A percentile compares a stretch with the other conserved stretches of the same genome.
Conservation (phyloP, 2,329 filamentous ascomycete genomes). For the Ophiostoma ulmi region DNA sequence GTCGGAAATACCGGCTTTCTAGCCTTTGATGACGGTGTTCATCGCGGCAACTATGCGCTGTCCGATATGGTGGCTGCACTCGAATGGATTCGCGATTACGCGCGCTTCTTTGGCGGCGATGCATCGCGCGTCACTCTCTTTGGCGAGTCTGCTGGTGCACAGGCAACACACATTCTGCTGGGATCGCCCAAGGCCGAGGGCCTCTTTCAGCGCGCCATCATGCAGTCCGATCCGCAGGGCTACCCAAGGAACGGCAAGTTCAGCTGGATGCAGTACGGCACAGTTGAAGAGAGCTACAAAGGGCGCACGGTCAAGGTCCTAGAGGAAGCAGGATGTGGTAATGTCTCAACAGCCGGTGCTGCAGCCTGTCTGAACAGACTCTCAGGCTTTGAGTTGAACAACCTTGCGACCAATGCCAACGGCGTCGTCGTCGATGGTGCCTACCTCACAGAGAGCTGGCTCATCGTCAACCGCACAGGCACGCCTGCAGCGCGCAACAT, state of each 20-base stretch:
- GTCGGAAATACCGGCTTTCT: slow-evolving; percentile 33
- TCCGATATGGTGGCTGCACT: slow-evolving; percentile 39
- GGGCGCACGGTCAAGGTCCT: slow-evolving; percentile 29
- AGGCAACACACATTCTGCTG: slow-evolving; percentile 30
- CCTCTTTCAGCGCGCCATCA: slow-evolving; percentile 33
- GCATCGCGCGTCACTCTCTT: slow-evolving; percentile 37
- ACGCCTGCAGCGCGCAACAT: slow-evolving; percentile 29
- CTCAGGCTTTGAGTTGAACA: slow-evolving; percentile 32
- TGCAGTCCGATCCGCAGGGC: slow-evolving; percentile 32
- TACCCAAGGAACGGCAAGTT: slow-evolving; percentile 27
- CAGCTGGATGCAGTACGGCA: slow-evolving; percentile 28
- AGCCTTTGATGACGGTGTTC: slow-evolving; percentile 34
- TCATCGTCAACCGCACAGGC: slow-evolving; percentile 31
- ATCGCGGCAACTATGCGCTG: slow-evolving; percentile 41
- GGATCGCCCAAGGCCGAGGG: slow-evolving; percentile 31
- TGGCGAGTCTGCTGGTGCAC: slow-evolving; percentile 35
- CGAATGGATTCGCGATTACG: slow-evolving; percentile 39
- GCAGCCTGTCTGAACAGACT: slow-evolving; percentile 31
- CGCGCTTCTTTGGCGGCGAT: slow-evolving; percentile 35
- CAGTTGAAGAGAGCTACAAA: slow-evolving; percentile 28
- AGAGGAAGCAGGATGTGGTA: slow-evolving; percentile 29
- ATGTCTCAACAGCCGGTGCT: slow-evolving; percentile 26
- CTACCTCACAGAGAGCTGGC: slow-evolving; percentile 30
- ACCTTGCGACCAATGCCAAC: slow-evolving; percentile 31
- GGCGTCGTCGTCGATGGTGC: slow-evolving; percentile 33